phyloP scores from a whole-genome alignment of 2,329 filamentous ascomycete species.

The Penicillium oxalicum region DNA sequence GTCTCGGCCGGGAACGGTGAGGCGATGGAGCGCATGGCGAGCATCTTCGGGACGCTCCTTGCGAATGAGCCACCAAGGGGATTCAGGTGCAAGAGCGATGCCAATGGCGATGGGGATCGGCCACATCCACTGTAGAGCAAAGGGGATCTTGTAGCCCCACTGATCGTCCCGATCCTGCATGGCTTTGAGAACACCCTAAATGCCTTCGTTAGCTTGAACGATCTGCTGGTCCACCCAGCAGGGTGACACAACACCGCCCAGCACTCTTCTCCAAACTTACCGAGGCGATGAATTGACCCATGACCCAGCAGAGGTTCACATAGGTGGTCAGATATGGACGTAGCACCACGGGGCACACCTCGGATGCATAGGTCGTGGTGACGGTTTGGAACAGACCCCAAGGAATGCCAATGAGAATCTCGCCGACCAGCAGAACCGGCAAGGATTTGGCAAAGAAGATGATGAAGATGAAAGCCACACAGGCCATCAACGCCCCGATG shows the following conservation, averaged over 20 bases:
- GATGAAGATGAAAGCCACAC: conserved; percentile 53
- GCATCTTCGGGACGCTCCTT: conserved; percentile 39
- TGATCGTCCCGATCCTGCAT: conserved; percentile 30
- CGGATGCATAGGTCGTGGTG: conserved; percentile 7
- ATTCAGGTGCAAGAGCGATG: conserved; percentile 34
- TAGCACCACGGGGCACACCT: conserved; percentile 8
- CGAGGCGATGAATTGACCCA: conserved; percentile 39
- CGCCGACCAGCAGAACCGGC: conserved; percentile 46
- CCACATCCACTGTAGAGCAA: conserved; percentile 47
- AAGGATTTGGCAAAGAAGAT: conserved; percentile 53
- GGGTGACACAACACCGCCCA: conserved; percentile 12
- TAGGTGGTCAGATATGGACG: conserved; percentile 9
- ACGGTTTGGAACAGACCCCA: conserved; percentile 8
- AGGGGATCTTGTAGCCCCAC: conserved; percentile 47
- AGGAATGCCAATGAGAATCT: conserved; percentile 7
- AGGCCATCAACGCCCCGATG: conserved; percentile 51
- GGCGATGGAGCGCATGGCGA: conserved; percentile 32
- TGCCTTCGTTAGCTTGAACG: background rate
- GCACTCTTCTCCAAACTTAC: conserved; percentile 20
- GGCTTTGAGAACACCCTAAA: conserved; percentile 6
- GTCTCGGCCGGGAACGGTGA: conserved; percentile 44
- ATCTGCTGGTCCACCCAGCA: too few species aligned
- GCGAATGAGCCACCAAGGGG: conserved; percentile 37
- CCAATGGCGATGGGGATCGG: conserved; percentile 42
- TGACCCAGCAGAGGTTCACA: conserved; percentile 36